These are phyloP conservation scores for Wickerhamomyces sp. DNA, from an alignment of 1,139 yeast genomes.

Conservation along the genomic window DNA sequence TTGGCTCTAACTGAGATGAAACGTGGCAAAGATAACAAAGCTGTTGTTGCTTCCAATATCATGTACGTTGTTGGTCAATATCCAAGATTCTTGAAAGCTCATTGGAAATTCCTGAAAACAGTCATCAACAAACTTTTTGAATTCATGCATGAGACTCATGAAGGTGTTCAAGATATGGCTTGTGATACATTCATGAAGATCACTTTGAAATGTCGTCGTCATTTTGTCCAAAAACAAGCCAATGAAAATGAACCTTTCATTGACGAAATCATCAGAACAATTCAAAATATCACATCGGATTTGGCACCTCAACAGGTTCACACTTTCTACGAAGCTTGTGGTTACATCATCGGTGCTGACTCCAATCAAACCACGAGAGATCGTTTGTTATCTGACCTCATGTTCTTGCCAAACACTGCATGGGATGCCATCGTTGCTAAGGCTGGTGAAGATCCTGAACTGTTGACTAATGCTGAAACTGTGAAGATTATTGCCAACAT, in stretches of 20 bases:
- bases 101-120: slow-evolving; percentile 95
- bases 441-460: slow-evolving; percentile 84
- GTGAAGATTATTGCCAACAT: slow-evolving; percentile 91
- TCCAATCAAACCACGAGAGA: slow-evolving; percentile 60
- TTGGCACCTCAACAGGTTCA: slow-evolving; percentile 97
- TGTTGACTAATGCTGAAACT: slow-evolving; percentile 77
- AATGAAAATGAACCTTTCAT: slow-evolving; percentile 92
- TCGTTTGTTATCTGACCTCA: slow-evolving; percentile 67
- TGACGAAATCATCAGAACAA: slow-evolving; percentile 78
- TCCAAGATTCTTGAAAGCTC: slow-evolving; percentile 95
- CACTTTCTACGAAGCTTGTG: slow-evolving; percentile 97
- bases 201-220: slow-evolving; percentile 90
- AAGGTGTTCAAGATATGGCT: slow-evolving; percentile 99
- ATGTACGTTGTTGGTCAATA: slow-evolving; percentile 99
- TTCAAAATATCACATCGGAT: slow-evolving; percentile 85
- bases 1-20: slow-evolving; percentile 91
- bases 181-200: slow-evolving; percentile 97
- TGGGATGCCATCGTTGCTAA: slow-evolving; percentile 88
- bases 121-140: slow-evolving; percentile 94
- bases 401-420: slow-evolving; percentile 90
- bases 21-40: slow-evolving; percentile 96
- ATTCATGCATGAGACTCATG: slow-evolving; percentile 99
- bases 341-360: slow-evolving; percentile 88
- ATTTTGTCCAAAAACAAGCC: slow-evolving; percentile 83
- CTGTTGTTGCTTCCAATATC: slow-evolving; percentile 96